These are phyloP conservation scores for Stagonosporopsis chrysanthemi DNA, from an alignment of 2,329 filamentous ascomycete species.

Conservation along the genomic window DNA sequence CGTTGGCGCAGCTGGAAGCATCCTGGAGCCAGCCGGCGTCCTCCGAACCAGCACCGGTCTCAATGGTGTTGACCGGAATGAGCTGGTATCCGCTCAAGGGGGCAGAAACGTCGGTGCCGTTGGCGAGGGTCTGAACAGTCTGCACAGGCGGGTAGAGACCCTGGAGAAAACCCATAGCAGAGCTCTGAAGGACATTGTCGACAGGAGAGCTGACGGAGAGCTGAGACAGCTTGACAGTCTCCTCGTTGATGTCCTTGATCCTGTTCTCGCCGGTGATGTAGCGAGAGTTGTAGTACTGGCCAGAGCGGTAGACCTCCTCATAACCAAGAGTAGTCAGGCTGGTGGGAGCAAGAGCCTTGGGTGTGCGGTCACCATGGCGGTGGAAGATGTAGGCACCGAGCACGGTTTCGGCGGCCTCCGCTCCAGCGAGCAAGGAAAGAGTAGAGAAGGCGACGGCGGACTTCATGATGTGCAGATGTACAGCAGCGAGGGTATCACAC, in stretches of 20 bases:
- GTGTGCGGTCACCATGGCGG: constrained; percentile 86
- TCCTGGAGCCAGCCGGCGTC: constrained; percentile 66
- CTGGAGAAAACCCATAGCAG: constrained; percentile 81
- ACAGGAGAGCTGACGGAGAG: constrained; percentile 74
- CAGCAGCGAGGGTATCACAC: constrained; percentile 6
- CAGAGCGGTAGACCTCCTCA: constrained; percentile 74
- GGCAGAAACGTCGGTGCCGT: constrained; percentile 70
- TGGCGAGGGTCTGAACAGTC: constrained; percentile 68
- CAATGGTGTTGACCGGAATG: constrained; percentile 73
- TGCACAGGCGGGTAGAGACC: constrained; percentile 81
- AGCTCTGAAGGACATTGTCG: constrained; percentile 81
- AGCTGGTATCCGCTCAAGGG: constrained; percentile 85
- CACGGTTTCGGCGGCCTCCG: constrained; percentile 66
- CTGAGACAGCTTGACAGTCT: constrained; percentile 73
- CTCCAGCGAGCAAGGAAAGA: constrained; percentile 37
- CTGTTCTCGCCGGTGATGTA: constrained; percentile 72
- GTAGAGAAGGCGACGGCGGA: constrained; percentile 29
- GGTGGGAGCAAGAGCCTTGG: constrained; percentile 76
- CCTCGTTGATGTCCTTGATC: constrained; percentile 71
- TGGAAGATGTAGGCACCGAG: constrained; percentile 87
- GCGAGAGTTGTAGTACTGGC: constrained; percentile 75
- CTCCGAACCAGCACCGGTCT: constrained; percentile 66
- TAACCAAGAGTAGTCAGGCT: constrained; percentile 82
- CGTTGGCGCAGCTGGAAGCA: constrained; percentile 62
- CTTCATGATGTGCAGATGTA: constrained; percentile 38